Evolutionary conservation across 345 rosid species (phyloP), one percentile per base, ranked within the genome.

Genomic region (Linum lewisii): DNA sequence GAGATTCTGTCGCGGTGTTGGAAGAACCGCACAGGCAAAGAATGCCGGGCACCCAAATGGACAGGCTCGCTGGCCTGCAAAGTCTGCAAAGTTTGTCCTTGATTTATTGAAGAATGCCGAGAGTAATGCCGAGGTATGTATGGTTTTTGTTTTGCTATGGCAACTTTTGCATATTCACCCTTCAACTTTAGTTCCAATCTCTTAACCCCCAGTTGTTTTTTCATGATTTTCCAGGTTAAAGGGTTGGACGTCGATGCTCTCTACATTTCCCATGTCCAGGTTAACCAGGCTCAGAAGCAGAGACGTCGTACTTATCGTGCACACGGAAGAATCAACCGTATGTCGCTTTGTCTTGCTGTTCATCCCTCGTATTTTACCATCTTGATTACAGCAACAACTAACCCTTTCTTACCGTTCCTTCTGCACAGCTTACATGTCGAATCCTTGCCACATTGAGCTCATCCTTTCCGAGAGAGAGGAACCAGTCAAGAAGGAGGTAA

Each of bases 21-120:
- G 97, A n/a, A 80, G 97, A n/a, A 94, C 99, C 76, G 99, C 99
- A 54, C 99, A 94, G 77, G 99, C 97, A 24, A 94, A 94, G 79
- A 90, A 84, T 78, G 82, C 16, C 2, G 47, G 97, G 72, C 97
- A 90, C 61, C 82, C 95, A 0, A 93, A 93, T 65, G 99, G 99
- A 24, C 97, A 93, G 65, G 99, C 97, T 57, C 88, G 97, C 20
- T 93, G 99, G 97, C 97, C 99, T 0, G 88, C 75, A 0, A 93
- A 93, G 61, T 93, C 99, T 65, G 95, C 97, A 18, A 77, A 69
- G 51, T 93, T 89, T 42, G 87, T 93, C 60, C 81, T 93, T 20
- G 99, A 93, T 72, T 72, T 93, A 69, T 79, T 93, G 49, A 87
- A 89, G 88, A 93, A 87, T 67, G 96, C 97, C 5, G 99, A 87